Percentiles rank a stretch among this genome's conserved stretches.
Evolutionary conservation across 148 eudicot species (phyloP).

Genomic region (Cornus kousa): DNA sequence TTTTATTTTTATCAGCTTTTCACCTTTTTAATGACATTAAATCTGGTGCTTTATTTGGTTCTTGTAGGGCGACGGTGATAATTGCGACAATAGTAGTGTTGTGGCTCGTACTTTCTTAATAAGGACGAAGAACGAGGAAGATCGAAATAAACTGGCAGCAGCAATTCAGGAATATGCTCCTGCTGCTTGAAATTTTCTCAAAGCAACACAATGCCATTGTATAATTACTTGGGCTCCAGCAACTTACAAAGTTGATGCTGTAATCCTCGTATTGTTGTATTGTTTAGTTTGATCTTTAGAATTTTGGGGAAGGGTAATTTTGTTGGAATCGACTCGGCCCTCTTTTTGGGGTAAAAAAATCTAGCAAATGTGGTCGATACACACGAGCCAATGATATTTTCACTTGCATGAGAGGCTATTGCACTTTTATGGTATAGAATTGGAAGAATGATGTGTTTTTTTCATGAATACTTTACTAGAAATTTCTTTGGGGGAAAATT

Average conservation of each 20-base stretch:
- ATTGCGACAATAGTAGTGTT: slow-evolving; percentile 35
- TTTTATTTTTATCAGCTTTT: neutral
- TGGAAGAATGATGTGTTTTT: neutral
- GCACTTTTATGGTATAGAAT: neutral
- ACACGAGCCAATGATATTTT: neutral
- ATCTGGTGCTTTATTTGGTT: neutral
- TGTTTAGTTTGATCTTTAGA: slow-evolving; percentile 13
- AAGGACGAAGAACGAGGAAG: slow-evolving; percentile 65
- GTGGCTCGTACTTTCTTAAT: slow-evolving; percentile 77
- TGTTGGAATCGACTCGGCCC: slow-evolving; percentile 8
- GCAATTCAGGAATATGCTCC: slow-evolving; percentile 83
- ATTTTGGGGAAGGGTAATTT: slow-evolving; percentile 25
- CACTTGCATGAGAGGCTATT: neutral
- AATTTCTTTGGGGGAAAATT: no score
- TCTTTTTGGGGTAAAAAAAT: neutral
- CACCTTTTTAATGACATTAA: no score
- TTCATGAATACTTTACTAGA: neutral
- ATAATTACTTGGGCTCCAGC: neutral
- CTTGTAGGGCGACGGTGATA: slow-evolving; percentile 57
- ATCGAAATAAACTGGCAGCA: slow-evolving; percentile 74
- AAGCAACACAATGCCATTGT: slow-evolving; percentile 6
- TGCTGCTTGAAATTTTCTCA: slow-evolving; percentile 27
- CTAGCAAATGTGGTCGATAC: neutral
- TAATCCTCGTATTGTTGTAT: neutral
- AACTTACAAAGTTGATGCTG: neutral